Percentiles rank a stretch among this genome's conserved stretches.
phyloP scores from a whole-genome alignment of 2,329 filamentous ascomycete species.

The Arthroderma sp. region DNA sequence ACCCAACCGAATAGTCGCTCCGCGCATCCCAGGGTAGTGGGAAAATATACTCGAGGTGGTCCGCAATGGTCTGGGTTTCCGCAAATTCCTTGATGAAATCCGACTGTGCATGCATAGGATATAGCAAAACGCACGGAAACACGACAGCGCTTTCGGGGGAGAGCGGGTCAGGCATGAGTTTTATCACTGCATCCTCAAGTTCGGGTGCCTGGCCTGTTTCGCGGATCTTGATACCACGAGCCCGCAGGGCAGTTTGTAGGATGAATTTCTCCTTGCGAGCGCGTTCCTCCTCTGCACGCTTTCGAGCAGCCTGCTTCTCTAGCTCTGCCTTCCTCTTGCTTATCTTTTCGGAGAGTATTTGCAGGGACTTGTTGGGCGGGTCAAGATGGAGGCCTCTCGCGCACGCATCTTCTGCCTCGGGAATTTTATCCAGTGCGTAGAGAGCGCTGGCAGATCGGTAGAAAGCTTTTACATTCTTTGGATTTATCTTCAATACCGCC shows the following conservation, averaged over 20 bases:
- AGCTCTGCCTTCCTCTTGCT: slow-evolving; percentile 43
- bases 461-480: slow-evolving; percentile 73
- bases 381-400: slow-evolving; percentile 62
- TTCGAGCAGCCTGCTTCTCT: slow-evolving; percentile 42
- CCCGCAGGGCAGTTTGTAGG: slow-evolving; percentile 52
- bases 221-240: slow-evolving; percentile 56
- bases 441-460: slow-evolving; percentile 74
- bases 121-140: slow-evolving; percentile 73
- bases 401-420: slow-evolving; percentile 70
- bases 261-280: slow-evolving; percentile 44
- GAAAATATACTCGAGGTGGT: slow-evolving; percentile 75
- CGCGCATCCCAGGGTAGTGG: slow-evolving; percentile 73
- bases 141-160: slow-evolving; percentile 58
- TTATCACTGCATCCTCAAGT: slow-evolving; percentile 68
- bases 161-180: slow-evolving; percentile 57
- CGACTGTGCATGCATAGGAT: slow-evolving; percentile 66
- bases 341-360: slow-evolving; percentile 50
- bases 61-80: slow-evolving; percentile 60
- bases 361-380: slow-evolving; percentile 52
- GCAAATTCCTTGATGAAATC: slow-evolving; percentile 84
- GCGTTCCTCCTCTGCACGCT: slow-evolving; percentile 36
- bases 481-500: slow-evolving; percentile 63
- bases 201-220: slow-evolving; percentile 62
- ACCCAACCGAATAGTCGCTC: slow-evolving; percentile 49
- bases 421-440: slow-evolving; percentile 61